A percentile compares a stretch with the other conserved stretches of the same genome.
Evolutionary conservation across 768 basidiomycete species (phyloP).

Genomic region (Tylopilus subfusipes): DNA sequence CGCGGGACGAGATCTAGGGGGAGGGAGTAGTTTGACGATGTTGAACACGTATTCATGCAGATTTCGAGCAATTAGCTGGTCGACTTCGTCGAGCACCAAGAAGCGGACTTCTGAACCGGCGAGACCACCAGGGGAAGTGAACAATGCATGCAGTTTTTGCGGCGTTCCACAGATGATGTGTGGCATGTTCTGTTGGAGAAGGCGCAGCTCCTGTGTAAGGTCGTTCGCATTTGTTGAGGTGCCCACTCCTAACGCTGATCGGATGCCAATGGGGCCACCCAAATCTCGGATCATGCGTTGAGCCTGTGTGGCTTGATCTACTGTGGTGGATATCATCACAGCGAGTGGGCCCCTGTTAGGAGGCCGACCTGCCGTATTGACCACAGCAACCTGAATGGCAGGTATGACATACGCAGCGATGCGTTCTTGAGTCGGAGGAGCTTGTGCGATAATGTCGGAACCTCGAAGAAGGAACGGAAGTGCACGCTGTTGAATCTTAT

Average conservation of each 20-base stretch:
- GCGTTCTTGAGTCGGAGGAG: conserved; percentile 96
- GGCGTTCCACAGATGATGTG: conserved; percentile 97
- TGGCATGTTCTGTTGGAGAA: conserved; percentile 87
- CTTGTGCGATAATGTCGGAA: conserved; percentile 97
- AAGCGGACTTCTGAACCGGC: conserved; percentile 84
- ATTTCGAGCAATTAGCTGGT: conserved; percentile 96
- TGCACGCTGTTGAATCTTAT: conserved; percentile 97
- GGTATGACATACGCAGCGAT: conserved; percentile 97
- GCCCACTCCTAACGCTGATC: conserved; percentile 86
- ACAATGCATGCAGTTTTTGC: conserved; percentile 90
- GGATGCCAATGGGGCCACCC: conserved; percentile 88
- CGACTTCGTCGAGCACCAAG: conserved; percentile 95
- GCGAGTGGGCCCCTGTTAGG: conserved; percentile 75
- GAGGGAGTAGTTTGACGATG: conserved; percentile 90
- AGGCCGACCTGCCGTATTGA: conserved; percentile 52
- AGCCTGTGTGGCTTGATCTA: conserved; percentile 97
- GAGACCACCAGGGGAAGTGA: conserved; percentile 75
- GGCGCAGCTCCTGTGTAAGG: conserved; percentile 69
- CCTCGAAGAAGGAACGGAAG: conserved; percentile 92
- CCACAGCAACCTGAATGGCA: conserved; percentile 77
- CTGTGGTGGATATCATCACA: conserved; percentile 95
- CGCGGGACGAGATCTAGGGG: conserved; percentile 66
- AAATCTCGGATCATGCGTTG: conserved; percentile 93
- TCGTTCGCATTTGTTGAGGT: conserved; percentile 60
- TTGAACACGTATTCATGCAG: conserved; percentile 93